A percentile compares a stretch with the other conserved stretches of the same genome.
These are phyloP conservation scores for Aureobasidium melanogenum DNA, from an alignment of 2,329 filamentous ascomycete species.

Conservation along the genomic window DNA sequence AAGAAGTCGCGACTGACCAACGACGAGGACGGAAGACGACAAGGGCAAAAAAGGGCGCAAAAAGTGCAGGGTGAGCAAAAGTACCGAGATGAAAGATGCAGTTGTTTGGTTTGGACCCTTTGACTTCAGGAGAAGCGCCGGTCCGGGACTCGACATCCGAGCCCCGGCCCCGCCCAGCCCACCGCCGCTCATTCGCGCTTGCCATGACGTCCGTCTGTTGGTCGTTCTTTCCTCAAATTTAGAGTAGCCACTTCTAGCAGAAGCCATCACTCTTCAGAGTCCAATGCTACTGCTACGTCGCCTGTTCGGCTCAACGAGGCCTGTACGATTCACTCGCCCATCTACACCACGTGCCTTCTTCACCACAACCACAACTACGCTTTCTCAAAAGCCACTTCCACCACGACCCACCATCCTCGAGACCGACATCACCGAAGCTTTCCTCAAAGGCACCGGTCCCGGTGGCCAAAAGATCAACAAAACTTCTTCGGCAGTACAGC, in stretches of 20 bases:
- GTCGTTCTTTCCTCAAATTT: not conserved
- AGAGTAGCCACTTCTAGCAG: no score
- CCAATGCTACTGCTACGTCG: conserved; percentile 4
- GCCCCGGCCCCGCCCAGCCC: not conserved
- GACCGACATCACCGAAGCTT: conserved; percentile 70
- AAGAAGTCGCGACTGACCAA: not conserved
- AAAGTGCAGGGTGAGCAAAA: not conserved
- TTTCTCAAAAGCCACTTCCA: conserved; percentile 52
- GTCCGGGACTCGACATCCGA: not conserved
- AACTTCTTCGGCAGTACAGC: conserved; percentile 87
- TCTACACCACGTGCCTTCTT: conserved; percentile 15
- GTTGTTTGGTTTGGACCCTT: not conserved
- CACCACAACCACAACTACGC: conserved; percentile 15
- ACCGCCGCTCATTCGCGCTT: not conserved
- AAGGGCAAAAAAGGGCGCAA: not conserved
- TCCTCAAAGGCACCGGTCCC: conserved; percentile 84
- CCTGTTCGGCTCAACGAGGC: not conserved
- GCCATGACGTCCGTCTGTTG: not conserved
- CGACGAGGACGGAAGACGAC: not conserved
- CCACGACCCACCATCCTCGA: conserved; percentile 69
- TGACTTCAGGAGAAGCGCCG: not conserved
- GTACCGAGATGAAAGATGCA: not conserved
- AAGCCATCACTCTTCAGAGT: not conserved
- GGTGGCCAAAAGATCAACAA: conserved; percentile 99
- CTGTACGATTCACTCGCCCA: not conserved